A percentile compares a stretch with the other conserved stretches of the same genome.
Conservation (phyloP, 495 filamentous ascomycete genomes). For the Penicillium waksmanii region DNA sequence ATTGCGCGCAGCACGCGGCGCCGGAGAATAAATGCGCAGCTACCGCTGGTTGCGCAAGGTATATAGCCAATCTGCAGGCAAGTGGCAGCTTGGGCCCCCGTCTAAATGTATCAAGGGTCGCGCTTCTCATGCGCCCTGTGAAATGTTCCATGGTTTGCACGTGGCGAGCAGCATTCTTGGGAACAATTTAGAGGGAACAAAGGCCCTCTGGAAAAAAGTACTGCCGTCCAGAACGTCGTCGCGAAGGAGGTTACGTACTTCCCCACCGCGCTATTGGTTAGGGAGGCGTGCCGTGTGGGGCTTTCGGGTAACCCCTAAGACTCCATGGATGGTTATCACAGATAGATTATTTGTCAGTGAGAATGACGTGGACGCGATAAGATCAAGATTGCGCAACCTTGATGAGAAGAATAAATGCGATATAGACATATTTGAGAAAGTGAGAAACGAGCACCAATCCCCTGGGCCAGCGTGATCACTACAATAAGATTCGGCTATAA, state of each 20-base stretch:
- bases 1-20: slow-evolving; percentile 69
- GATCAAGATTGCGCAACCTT: too few relatives aligned
- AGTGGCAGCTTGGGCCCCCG: slow-evolving; percentile 1
- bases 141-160: slow-evolving; percentile 29
- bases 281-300: slow-evolving; percentile 15
- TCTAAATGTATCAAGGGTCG: slow-evolving; percentile 1
- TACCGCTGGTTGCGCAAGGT: slow-evolving; percentile 4
- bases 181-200: not conserved
- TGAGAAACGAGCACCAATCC: too few relatives aligned
- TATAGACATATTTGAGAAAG: too few relatives aligned
- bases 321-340: not conserved
- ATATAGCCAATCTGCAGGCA: not conserved
- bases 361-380: too few relatives aligned
- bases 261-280: slow-evolving; percentile 13
- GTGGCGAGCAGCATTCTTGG: slow-evolving; percentile 22
- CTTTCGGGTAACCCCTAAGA: not conserved
- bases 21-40: slow-evolving; percentile 17
- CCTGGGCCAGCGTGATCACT: too few relatives aligned
- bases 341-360: too few relatives aligned
- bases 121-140: slow-evolving; percentile 4
- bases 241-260: slow-evolving; percentile 1
- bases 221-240: not conserved
- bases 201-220: slow-evolving; percentile 3
- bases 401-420: too few relatives aligned
- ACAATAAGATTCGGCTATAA: too few relatives aligned